Evolutionary conservation across 2,329 filamentous ascomycete species (phyloP).

Genomic region (Colletotrichum sp.): DNA sequence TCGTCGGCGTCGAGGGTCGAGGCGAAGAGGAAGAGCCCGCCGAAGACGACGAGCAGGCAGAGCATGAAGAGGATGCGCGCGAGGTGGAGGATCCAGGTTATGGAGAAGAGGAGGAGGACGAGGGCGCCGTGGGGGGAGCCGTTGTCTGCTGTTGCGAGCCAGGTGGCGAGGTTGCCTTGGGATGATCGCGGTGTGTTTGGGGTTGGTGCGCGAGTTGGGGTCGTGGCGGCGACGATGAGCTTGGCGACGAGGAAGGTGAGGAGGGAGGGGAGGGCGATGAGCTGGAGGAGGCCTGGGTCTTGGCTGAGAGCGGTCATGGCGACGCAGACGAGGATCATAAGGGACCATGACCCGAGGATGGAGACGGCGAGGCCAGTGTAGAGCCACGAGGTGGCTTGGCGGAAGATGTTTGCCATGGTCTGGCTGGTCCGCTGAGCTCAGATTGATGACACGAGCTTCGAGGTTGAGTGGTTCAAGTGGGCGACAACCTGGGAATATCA

Average conservation of each 20-base stretch:
- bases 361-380: conserved; percentile 6
- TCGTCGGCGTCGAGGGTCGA: background rate
- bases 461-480: rapidly evolving
- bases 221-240: background rate
- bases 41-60: background rate
- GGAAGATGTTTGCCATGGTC: conserved; percentile 6
- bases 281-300: background rate
- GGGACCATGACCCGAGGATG: conserved; percentile 3
- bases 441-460: background rate
- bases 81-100: conserved; percentile 9
- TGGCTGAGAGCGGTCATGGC: background rate
- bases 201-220: background rate
- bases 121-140: conserved; percentile 18
- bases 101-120: conserved; percentile 4
- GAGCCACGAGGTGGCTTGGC: conserved; percentile 9
- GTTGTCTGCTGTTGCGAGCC: conserved; percentile 13
- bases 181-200: background rate
- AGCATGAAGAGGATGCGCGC: conserved; percentile 6
- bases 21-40: background rate
- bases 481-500: rapidly evolving
- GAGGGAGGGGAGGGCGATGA: conserved; percentile 15
- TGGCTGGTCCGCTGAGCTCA: background rate
- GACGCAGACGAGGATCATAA: background rate
- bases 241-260: conserved; percentile 15
- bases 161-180: conserved; percentile 1